These are phyloP conservation scores for Leccinum proliferum DNA, from an alignment of 1,284 basidiomycete species.

Conservation along the genomic window DNA sequence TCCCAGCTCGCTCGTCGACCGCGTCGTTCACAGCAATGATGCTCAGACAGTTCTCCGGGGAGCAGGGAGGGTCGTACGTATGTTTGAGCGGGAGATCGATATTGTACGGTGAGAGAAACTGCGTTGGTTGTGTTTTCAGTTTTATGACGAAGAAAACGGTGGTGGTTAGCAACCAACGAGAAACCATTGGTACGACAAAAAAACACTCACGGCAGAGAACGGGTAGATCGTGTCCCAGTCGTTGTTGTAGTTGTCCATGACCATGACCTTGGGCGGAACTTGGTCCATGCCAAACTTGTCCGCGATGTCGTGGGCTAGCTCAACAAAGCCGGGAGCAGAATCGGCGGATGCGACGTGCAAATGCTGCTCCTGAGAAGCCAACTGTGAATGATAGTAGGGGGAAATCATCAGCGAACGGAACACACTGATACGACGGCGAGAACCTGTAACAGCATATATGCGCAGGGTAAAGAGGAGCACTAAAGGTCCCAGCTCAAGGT, in stretches of 20 bases:
- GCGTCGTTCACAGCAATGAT: conserved; percentile 60
- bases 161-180: conserved; percentile 3
- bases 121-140: background rate
- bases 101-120: conserved; percentile 80
- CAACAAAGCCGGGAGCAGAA: conserved; percentile 69
- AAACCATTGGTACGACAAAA: background rate
- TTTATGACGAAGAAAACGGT: background rate
- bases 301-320: conserved; percentile 60
- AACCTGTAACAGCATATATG: too few relatives aligned
- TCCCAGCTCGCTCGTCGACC: conserved; percentile 53
- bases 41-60: conserved; percentile 42
- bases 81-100: conserved; percentile 53
- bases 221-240: conserved; percentile 91
- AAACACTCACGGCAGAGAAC: conserved; percentile 60
- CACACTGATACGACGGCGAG: too few relatives aligned
- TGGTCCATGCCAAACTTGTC: conserved; percentile 48
- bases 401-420: background rate
- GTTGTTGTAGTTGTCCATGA: conserved; percentile 63
- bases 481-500: too few relatives aligned
- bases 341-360: conserved; percentile 86
- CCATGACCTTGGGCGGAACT: conserved; percentile 38
- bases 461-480: too few relatives aligned
- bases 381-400: conserved; percentile 34
- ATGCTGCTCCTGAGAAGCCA: conserved; percentile 68
- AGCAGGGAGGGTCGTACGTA: conserved; percentile 51